Percentiles rank a stretch among this genome's conserved stretches.
Evolutionary conservation across 805 yeast species (phyloP).

Genomic region (Blastobotrys mokoenaii): DNA sequence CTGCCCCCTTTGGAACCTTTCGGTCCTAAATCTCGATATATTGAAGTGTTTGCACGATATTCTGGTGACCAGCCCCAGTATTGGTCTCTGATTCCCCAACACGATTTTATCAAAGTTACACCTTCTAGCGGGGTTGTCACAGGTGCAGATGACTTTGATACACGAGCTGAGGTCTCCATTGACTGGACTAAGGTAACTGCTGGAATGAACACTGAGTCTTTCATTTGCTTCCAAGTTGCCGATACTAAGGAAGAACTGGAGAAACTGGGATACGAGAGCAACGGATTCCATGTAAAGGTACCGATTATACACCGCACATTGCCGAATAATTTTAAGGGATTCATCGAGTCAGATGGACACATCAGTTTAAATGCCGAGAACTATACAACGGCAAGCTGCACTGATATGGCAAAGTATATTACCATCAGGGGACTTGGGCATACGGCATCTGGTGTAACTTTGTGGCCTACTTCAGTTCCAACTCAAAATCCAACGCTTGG

Average conservation of each 20-base stretch:
- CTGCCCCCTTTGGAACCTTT: constrained; percentile 8
- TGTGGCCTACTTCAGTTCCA: constrained; percentile 7
- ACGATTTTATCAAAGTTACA: constrained; percentile 6
- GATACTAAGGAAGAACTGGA: constrained; percentile 1
- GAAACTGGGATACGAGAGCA: not conserved
- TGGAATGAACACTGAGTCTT: constrained; percentile 1
- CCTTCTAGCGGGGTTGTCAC: constrained; percentile 9
- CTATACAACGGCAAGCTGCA: not conserved
- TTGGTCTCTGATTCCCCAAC: constrained; percentile 8
- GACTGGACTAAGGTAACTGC: constrained; percentile 8
- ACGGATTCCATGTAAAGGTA: constrained; percentile 1
- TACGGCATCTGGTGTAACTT: constrained; percentile 12
- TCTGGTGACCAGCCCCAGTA: constrained; percentile 1
- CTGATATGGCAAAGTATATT: constrained; percentile 6
- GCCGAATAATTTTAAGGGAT: constrained; percentile 8
- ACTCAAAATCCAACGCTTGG: constrained; percentile 2
- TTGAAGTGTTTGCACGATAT: constrained; percentile 10
- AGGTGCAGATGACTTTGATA: constrained; percentile 6
- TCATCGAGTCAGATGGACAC: constrained; percentile 13
- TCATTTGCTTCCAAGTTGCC: not conserved
- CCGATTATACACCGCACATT: constrained; percentile 5
- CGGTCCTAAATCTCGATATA: constrained; percentile 3
- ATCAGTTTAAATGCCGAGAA: constrained; percentile 14
- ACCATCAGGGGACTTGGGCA: constrained; percentile 8
- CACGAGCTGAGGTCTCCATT: constrained; percentile 5